A percentile compares a stretch with the other conserved stretches of the same genome.
Evolutionary conservation across 495 filamentous ascomycete genomes (phyloP).

Genomic region (Bacidia rubella): DNA sequence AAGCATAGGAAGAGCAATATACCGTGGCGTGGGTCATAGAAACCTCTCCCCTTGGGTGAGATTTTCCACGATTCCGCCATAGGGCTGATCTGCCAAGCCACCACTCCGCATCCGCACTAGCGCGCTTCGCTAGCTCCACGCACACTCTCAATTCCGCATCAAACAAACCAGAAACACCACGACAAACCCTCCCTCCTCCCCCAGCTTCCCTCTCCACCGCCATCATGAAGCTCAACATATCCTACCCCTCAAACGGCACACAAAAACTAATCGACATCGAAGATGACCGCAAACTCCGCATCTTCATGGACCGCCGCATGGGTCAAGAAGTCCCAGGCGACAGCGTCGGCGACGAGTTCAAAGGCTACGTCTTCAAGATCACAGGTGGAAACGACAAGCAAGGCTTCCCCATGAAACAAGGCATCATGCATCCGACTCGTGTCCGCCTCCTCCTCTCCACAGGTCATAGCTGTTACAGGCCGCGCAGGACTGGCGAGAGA

Average conservation of each 20-base stretch:
- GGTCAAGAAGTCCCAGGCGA: slow-evolving; percentile 90
- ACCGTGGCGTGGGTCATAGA: too few species aligned
- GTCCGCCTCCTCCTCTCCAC: slow-evolving; percentile 86
- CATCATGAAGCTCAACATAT: slow-evolving; percentile 91
- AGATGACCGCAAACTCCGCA: slow-evolving; percentile 85
- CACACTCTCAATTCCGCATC: slow-evolving; percentile 5
- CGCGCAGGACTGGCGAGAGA: slow-evolving; percentile 92
- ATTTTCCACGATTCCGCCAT: too few species aligned
- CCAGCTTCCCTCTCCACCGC: slow-evolving; percentile 24
- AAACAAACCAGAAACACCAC: slow-evolving; percentile 5
- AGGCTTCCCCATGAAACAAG: slow-evolving; percentile 99
- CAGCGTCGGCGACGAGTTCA: slow-evolving; percentile 93
- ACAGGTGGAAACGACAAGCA: slow-evolving; percentile 99
- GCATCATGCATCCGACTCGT: slow-evolving; percentile 95
- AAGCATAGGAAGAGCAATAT: too few species aligned
- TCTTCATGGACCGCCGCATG: slow-evolving; percentile 91
- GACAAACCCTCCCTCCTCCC: slow-evolving; percentile 20
- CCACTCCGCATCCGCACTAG: slow-evolving; percentile 1
- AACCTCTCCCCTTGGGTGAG: too few species aligned
- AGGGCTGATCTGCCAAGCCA: neutral
- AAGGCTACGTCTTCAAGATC: slow-evolving; percentile 96
- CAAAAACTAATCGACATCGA: slow-evolving; percentile 98
- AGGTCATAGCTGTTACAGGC: slow-evolving; percentile 94
- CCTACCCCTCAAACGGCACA: slow-evolving; percentile 94
- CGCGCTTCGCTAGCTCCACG: slow-evolving; percentile 9